Conservation (phyloP, 208 protist species). For the Polymyxa betae region DNA sequence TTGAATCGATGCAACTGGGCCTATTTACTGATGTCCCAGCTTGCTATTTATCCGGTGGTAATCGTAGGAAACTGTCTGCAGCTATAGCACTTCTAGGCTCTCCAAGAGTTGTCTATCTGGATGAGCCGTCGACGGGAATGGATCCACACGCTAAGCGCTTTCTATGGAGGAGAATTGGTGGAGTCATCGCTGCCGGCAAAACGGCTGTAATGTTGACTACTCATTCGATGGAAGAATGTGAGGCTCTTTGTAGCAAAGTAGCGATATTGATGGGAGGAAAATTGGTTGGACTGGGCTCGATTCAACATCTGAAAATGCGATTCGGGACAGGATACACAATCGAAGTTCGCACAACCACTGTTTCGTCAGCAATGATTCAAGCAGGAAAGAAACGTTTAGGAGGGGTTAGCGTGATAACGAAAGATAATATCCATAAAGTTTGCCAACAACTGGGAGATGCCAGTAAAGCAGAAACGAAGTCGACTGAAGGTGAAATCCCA, state of each 20-base stretch:
- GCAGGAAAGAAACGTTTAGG: neutral
- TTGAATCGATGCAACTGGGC: neutral
- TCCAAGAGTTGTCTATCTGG: slow-evolving; percentile 79
- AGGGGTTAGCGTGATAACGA: neutral
- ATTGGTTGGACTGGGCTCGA: slow-evolving; percentile 83
- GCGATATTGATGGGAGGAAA: slow-evolving; percentile 77
- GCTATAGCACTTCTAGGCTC: slow-evolving; percentile 80
- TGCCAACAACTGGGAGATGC: neutral
- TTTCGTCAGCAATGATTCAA: neutral
- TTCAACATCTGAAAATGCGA: slow-evolving; percentile 77
- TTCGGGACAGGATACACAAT: slow-evolving; percentile 69
- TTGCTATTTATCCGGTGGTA: slow-evolving; percentile 75
- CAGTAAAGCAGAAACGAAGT: neutral
- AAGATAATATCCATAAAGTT: neutral
- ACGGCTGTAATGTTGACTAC: slow-evolving; percentile 64
- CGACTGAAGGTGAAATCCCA: neutral
- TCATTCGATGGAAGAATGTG: slow-evolving; percentile 73
- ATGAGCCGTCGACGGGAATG: slow-evolving; percentile 85
- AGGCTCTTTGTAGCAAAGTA: slow-evolving; percentile 70
- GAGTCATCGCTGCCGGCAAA: neutral
- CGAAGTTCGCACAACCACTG: slow-evolving; percentile 15
- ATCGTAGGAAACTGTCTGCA: slow-evolving; percentile 80
- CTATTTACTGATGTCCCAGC: slow-evolving; percentile 34
- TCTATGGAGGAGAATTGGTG: slow-evolving; percentile 77
- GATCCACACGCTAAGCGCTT: slow-evolving; percentile 79